Evolutionary conservation across 495 filamentous ascomycete genomes (phyloP).

Genomic region (Neurospora sp.): DNA sequence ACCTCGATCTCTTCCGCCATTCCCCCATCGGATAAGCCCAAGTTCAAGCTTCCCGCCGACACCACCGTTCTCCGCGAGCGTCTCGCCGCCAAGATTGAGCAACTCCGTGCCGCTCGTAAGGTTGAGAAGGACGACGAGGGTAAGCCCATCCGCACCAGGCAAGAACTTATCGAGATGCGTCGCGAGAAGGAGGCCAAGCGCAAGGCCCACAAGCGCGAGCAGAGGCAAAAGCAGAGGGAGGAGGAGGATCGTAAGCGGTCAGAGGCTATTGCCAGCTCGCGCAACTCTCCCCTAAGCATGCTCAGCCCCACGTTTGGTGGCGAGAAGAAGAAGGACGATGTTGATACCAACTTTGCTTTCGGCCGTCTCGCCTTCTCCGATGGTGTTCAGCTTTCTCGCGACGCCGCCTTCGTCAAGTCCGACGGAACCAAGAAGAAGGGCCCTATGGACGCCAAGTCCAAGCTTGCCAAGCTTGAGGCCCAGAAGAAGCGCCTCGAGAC

Average conservation of each 20-base stretch:
- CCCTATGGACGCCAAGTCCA: constrained; percentile 65
- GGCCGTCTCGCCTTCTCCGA: constrained; percentile 79
- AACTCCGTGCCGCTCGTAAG: constrained; percentile 68
- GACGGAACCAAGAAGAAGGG: constrained; percentile 52
- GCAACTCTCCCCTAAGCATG: constrained; percentile 44
- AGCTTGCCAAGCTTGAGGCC: constrained; percentile 60
- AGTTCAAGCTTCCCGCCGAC: constrained; percentile 48
- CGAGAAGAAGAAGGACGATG: constrained; percentile 18
- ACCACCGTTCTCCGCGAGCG: constrained; percentile 61
- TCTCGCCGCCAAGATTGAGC: constrained; percentile 69
- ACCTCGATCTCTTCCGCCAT: constrained; percentile 64
- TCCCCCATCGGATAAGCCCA: constrained; percentile 46
- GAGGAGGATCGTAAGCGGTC: constrained; percentile 62
- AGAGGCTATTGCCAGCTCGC: constrained; percentile 53
- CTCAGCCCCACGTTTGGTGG: constrained; percentile 43
- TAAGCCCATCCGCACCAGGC: constrained; percentile 65
- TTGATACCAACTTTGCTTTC: constrained; percentile 60
- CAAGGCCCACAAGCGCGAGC: constrained; percentile 75
- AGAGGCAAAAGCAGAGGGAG: constrained; percentile 60
- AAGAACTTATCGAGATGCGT: constrained; percentile 82
- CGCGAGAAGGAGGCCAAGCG: constrained; percentile 77
- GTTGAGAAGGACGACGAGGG: constrained; percentile 65
- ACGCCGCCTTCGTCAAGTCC: constrained; percentile 46
- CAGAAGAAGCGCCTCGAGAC: constrained; percentile 56
- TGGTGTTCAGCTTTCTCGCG: constrained; percentile 62